These are phyloP conservation scores for Magnusiomyces tetraspermus DNA, from an alignment of 1,139 yeast genomes.

Conservation along the genomic window DNA sequence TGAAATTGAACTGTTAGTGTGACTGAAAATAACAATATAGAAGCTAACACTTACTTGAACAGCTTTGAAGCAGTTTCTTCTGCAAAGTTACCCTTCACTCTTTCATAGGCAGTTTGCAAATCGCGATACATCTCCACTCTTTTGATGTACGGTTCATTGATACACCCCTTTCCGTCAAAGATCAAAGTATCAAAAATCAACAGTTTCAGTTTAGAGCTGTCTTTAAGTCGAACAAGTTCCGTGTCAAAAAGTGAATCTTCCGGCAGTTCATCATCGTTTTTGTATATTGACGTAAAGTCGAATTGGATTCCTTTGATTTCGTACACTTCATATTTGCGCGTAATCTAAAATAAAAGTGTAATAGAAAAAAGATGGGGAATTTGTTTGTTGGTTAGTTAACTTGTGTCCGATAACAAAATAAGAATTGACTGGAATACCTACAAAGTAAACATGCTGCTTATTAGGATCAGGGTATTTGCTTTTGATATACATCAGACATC, in stretches of 20 bases:
- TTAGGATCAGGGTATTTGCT: slow-evolving; percentile 28
- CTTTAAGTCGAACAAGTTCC: slow-evolving; percentile 56
- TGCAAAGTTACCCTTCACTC: slow-evolving; percentile 62
- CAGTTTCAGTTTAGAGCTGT: slow-evolving; percentile 55
- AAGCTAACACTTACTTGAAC: slow-evolving; percentile 39
- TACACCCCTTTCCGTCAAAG: neutral
- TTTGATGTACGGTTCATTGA: neutral
- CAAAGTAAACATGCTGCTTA: slow-evolving; percentile 41
- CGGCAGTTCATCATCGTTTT: slow-evolving; percentile 41
- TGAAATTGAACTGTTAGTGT: neutral
- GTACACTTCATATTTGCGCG: slow-evolving; percentile 79
- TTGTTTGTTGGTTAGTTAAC: neutral
- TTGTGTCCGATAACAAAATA: neutral
- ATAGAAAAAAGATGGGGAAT: too few species aligned
- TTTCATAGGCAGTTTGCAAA: slow-evolving; percentile 51
- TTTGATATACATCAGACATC: slow-evolving; percentile 72
- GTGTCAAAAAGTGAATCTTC: slow-evolving; percentile 90
- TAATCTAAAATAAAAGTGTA: slow-evolving; percentile 37
- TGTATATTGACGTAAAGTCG: slow-evolving; percentile 48
- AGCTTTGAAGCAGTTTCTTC: slow-evolving; percentile 66
- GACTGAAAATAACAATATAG: slow-evolving; percentile 24
- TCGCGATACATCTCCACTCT: neutral
- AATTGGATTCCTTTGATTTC: slow-evolving; percentile 77
- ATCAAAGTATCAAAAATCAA: slow-evolving; percentile 59
- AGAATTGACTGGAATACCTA: slow-evolving; percentile 6